Percentiles rank a stretch among this genome's conserved stretches.
phyloP scores from a whole-genome alignment of 1,139 yeast species.

The Lizanozyma gosingica region DNA sequence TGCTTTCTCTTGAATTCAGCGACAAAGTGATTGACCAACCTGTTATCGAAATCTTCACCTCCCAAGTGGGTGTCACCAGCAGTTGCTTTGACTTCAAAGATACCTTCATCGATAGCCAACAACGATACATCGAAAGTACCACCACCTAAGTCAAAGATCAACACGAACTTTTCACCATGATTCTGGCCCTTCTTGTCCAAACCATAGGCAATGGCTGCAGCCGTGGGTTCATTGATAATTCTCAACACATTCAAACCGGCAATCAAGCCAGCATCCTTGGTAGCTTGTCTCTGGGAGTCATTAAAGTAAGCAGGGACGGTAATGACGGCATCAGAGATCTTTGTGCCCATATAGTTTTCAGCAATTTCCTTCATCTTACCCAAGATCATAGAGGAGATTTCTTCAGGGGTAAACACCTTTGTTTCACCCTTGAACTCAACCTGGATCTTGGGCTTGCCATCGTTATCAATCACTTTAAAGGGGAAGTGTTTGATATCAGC shows the following conservation, averaged over 20 bases:
- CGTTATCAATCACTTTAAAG: conserved; percentile 54
- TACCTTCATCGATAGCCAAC: conserved; percentile 44
- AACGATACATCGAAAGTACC: conserved; percentile 48
- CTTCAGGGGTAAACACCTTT: conserved; percentile 78
- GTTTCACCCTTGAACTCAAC: conserved; percentile 58
- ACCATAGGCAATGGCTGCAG: conserved; percentile 97
- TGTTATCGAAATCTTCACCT: conserved; percentile 95
- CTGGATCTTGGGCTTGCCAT: conserved; percentile 73
- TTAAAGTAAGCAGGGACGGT: conserved; percentile 97
- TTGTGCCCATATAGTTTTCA: conserved; percentile 81
- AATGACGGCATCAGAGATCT: conserved; percentile 89
- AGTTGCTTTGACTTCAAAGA: conserved; percentile 44
- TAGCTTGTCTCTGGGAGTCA: conserved; percentile 98
- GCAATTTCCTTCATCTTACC: conserved; percentile 91
- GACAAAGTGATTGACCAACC: conserved; percentile 77
- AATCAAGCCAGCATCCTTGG: conserved; percentile 95
- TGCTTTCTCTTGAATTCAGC: conserved; percentile 86
- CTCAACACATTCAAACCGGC: conserved; percentile 92
- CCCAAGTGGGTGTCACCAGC: conserved; percentile 51
- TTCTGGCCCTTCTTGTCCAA: conserved; percentile 57
- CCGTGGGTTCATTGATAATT: conserved; percentile 96
- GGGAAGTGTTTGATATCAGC: conserved; percentile 80
- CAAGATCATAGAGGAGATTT: conserved; percentile 85
- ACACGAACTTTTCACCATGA: conserved; percentile 35
- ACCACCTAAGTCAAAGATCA: conserved; percentile 47